Base-by-base conservation (phyloP, 106 monocot genomes). In the Chionographis japonica region DNA sequence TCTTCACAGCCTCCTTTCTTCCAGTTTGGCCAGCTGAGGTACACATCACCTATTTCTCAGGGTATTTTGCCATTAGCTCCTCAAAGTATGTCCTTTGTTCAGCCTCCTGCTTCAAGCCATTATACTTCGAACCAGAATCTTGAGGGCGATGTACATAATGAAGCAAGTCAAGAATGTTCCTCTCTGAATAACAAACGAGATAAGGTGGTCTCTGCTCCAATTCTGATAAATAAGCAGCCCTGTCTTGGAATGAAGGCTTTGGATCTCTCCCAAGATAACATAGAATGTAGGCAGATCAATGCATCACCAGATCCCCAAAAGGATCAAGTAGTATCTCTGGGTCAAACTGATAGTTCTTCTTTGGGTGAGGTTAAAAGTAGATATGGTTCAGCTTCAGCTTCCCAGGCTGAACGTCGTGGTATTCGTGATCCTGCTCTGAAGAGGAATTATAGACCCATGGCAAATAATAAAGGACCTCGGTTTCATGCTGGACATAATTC, bases 1-100 rank as follows among this genome's bases (percentile, higher is more conserved):
- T 64, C 90, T 71, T 53, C 91, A 63, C 79, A 77, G 11, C 58
- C 84, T 74, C 75, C 88, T 14, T 46, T 89, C 37, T 89, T 86
- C 49, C 88, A 91, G 75, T 90, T 94, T 79, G 90, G 90, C 9
- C 90, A 90, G 68, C 65, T 97, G 59, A 66, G 74, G 46, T 89
- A 89, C 16, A 37, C 82, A 53, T 62, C 84, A 52, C 63, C 81
- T 42, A 67, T 83, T 4, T 75, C 88, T 58, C 95, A 86, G 74
- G 81, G 80, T 60, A 67, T 84, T 10, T 54, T 78, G 36, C 81
- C 87, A 43, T n/a, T 88, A 56, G 55, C 77, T 68, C 64, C 87
- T 79, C 85, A 80, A 62, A 40, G 60, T 58, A 71, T 82, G 52
- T 58, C 86, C 16, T 85, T 80, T 56, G 52, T 82, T 68, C 86